Evolutionary conservation across 805 yeast genomes (phyloP).

Genomic region (Teunomyces barrocoloradensis): DNA sequence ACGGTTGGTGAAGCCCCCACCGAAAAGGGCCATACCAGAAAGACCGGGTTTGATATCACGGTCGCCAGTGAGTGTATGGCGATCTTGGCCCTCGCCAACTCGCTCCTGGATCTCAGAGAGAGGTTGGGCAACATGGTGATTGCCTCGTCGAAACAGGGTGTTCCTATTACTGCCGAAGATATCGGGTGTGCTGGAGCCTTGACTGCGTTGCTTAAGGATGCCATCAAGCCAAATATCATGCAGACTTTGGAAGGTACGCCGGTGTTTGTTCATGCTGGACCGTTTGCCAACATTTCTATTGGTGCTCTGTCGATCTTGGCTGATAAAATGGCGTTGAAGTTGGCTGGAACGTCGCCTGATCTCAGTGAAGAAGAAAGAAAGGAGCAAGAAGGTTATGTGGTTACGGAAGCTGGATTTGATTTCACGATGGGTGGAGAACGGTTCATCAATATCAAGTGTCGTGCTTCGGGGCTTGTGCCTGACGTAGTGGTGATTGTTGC

Average conservation of each 20-base stretch:
- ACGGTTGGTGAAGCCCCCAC: slow-evolving; percentile 82
- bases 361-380: slow-evolving; percentile 40
- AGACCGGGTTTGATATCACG: slow-evolving; percentile 79
- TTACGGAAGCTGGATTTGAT: slow-evolving; percentile 87
- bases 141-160: slow-evolving; percentile 66
- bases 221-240: slow-evolving; percentile 82
- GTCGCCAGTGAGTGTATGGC: slow-evolving; percentile 90
- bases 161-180: slow-evolving; percentile 78
- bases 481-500: slow-evolving; percentile 80
- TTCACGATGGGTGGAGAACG: slow-evolving; percentile 93
- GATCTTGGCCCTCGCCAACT: slow-evolving; percentile 69
- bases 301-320: slow-evolving; percentile 85
- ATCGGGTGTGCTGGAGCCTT: slow-evolving; percentile 85
- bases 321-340: slow-evolving; percentile 75
- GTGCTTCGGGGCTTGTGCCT: slow-evolving; percentile 76
- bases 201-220: slow-evolving; percentile 77
- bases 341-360: slow-evolving; percentile 63
- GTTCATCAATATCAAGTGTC: slow-evolving; percentile 76
- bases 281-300: slow-evolving; percentile 83
- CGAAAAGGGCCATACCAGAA: slow-evolving; percentile 69
- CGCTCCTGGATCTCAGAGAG: slow-evolving; percentile 67
- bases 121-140: slow-evolving; percentile 76
- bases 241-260: slow-evolving; percentile 89
- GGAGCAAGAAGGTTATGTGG: slow-evolving; percentile 68
- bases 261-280: slow-evolving; percentile 85